Conservation (phyloP, 2,329 filamentous ascomycete species). For the Fusarium nygamai region DNA sequence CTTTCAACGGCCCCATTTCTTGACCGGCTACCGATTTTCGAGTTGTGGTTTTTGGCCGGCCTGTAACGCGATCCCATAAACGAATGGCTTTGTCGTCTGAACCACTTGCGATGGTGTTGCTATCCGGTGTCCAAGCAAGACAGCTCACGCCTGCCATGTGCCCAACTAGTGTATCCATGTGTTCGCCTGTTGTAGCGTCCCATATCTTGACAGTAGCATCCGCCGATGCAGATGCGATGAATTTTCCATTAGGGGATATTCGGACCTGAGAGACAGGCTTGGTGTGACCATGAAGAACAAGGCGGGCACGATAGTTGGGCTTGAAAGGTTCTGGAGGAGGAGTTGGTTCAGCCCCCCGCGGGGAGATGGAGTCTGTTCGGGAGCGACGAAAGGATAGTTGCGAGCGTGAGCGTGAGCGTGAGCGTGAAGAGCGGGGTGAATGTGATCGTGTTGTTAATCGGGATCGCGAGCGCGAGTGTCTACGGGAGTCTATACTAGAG, state of each 20-base stretch:
- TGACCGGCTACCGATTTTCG: conserved; percentile 49
- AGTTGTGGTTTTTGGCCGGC: conserved; percentile 61
- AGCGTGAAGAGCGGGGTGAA: conserved; percentile 47
- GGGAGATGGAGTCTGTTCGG: conserved; percentile 44
- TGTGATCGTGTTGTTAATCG: conserved; percentile 44
- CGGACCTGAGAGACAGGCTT: conserved; percentile 84
- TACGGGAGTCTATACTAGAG: conserved; percentile 51
- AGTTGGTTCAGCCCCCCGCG: conserved; percentile 44
- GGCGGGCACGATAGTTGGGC: conserved; percentile 74
- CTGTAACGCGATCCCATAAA: conserved; percentile 82
- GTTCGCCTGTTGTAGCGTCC: conserved; percentile 79
- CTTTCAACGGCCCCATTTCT: conserved; percentile 71
- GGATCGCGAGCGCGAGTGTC: conserved; percentile 47
- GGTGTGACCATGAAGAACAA: conserved; percentile 80
- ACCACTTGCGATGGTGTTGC: conserved; percentile 85
- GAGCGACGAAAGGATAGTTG: conserved; percentile 46
- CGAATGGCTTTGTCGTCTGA: conserved; percentile 97
- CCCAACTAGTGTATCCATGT: conserved; percentile 89
- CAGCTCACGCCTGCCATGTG: conserved; percentile 94
- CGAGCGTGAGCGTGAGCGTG: conserved; percentile 43
- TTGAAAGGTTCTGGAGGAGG: conserved; percentile 61
- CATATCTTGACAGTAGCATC: conserved; percentile 94
- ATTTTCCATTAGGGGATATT: conserved; percentile 89
- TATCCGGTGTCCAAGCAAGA: conserved; percentile 93
- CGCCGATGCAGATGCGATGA: conserved; percentile 90